Evolutionary conservation across 225 moss, liverwort and hornwort genomes (phyloP).

Genomic region (Pleurozium schreberi): DNA sequence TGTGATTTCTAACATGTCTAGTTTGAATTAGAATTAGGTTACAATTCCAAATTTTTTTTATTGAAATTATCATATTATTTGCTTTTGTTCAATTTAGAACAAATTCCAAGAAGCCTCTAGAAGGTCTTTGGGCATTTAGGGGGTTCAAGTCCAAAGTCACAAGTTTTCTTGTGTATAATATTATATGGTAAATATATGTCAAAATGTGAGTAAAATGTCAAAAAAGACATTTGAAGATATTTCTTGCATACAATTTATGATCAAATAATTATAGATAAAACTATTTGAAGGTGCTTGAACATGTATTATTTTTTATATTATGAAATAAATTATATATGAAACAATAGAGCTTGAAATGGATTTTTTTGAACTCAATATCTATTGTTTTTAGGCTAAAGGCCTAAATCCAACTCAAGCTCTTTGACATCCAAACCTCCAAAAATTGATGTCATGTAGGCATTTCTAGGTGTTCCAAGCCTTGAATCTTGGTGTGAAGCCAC

Average conservation of each 20-base stretch:
- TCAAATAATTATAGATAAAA: background rate
- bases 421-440: background rate
- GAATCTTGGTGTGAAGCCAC: too few species aligned
- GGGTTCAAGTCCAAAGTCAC: background rate
- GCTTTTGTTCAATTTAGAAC: too few species aligned
- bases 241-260: background rate
- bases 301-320: background rate
- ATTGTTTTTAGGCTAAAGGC: too few species aligned
- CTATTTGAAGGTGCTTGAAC: fast-evolving
- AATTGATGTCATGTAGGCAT: background rate
- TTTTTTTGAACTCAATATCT: too few species aligned
- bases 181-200: background rate
- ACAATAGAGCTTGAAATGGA: too few species aligned
- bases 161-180: background rate
- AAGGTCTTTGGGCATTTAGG: too few species aligned
- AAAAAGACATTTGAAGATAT: background rate
- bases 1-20: too few species aligned
- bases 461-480: background rate
- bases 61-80: too few species aligned
- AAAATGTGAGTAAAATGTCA: background rate
- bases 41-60: too few species aligned
- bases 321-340: background rate
- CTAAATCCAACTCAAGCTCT: fast-evolving
- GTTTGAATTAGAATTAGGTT: too few species aligned
- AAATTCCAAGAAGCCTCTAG: too few species aligned